phyloP scores from a whole-genome alignment of 2,329 filamentous ascomycete genomes.

The Alternaria alternata region DNA sequence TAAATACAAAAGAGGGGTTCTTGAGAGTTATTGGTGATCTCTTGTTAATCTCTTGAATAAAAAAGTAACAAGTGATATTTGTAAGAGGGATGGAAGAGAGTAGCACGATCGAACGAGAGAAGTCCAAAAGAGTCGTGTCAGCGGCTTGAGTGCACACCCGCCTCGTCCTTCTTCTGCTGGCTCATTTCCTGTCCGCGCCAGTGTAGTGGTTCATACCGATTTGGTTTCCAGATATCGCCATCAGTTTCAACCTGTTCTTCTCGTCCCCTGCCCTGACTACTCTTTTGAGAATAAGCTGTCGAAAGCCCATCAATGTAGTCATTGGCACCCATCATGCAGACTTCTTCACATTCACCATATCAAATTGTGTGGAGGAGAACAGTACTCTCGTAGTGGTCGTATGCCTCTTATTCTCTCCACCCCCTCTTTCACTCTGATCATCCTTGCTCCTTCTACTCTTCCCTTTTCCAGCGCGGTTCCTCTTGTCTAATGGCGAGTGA shows the following conservation, averaged over 20 bases:
- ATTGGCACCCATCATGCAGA: neutral
- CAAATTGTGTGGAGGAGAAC: conserved; percentile 2
- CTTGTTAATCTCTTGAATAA: no score
- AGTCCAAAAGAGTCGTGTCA: neutral
- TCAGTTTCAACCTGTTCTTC: neutral
- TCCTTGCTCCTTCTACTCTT: neutral
- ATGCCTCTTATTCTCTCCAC: neutral
- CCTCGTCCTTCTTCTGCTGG: neutral
- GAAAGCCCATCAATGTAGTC: neutral
- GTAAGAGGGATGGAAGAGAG: neutral
- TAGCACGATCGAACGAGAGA: neutral
- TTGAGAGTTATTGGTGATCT: no score
- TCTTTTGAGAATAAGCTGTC: neutral
- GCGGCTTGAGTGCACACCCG: neutral
- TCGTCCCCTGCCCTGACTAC: neutral
- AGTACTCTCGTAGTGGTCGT: neutral
- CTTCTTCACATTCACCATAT: neutral
- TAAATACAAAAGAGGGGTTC: no score
- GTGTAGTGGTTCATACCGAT: neutral
- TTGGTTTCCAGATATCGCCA: neutral
- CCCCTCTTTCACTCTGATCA: neutral
- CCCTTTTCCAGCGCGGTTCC: neutral
- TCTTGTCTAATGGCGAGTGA: conserved; percentile 11
- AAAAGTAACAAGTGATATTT: no score
- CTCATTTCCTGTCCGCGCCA: neutral